Conservation (phyloP, 2,329 filamentous ascomycete genomes). For the Colletotrichum karsti region DNA sequence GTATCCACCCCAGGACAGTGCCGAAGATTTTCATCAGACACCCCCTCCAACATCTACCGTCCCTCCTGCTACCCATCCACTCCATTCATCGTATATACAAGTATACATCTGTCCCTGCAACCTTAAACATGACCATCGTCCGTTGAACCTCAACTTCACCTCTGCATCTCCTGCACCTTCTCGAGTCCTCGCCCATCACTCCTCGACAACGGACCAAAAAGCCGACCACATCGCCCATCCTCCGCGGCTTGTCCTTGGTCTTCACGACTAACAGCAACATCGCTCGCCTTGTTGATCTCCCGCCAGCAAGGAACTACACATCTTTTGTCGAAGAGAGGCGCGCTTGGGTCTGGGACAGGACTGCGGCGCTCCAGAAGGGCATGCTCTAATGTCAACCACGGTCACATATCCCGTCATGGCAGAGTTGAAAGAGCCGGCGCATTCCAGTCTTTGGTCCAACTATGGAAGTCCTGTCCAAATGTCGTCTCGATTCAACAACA, state of each 20-base stretch:
- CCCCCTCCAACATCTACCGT: conserved; percentile 58
- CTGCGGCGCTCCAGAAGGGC: conserved; percentile 38
- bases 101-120: conserved; percentile 55
- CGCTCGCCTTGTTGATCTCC: conserved; percentile 16
- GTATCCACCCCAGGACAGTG: conserved; percentile 57
- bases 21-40: conserved; percentile 57
- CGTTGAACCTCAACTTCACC: conserved; percentile 37
- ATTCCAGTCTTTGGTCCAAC: conserved; percentile 66
- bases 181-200: conserved; percentile 16
- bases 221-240: neutral
- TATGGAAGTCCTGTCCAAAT: conserved; percentile 65
- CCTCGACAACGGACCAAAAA: neutral
- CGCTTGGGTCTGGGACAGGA: conserved; percentile 28
- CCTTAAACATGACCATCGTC: conserved; percentile 38
- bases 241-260: neutral
- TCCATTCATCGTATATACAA: conserved; percentile 55
- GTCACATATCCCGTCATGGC: conserved; percentile 70
- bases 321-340: conserved; percentile 26
- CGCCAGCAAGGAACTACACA: conserved; percentile 14
- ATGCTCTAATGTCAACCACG: conserved; percentile 70
- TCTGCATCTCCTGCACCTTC: conserved; percentile 27
- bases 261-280: neutral
- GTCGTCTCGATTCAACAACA: conserved; percentile 58
- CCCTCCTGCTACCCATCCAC: conserved; percentile 38
- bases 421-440: conserved; percentile 69